These are phyloP conservation scores for Yamadazyma oceani DNA, from an alignment of 1,139 yeast genomes.

Conservation along the genomic window DNA sequence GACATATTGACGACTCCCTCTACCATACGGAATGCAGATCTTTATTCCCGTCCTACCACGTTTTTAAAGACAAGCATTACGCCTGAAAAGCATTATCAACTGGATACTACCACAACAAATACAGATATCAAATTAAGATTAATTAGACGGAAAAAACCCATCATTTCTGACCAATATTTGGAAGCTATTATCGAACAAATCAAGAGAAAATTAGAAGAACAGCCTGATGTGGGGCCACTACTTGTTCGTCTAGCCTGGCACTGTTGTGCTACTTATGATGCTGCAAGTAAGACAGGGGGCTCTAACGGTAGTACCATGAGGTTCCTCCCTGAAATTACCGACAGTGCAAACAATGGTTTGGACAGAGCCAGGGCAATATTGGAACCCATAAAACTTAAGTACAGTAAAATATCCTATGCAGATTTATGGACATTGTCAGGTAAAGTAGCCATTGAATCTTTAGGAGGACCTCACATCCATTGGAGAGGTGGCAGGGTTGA, in stretches of 20 bases:
- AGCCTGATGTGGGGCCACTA: constrained; percentile 67
- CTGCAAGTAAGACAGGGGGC: constrained; percentile 57
- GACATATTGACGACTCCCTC: neutral
- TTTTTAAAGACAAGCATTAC: constrained; percentile 3
- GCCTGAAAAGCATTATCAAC: constrained; percentile 2
- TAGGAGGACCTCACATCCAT: constrained; percentile 59
- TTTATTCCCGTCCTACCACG: constrained; percentile 4
- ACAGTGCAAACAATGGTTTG: constrained; percentile 59
- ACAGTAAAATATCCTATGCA: constrained; percentile 61
- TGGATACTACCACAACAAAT: neutral
- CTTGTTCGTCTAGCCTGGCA: constrained; percentile 71
- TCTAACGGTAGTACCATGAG: constrained; percentile 72
- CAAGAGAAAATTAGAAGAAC: constrained; percentile 37
- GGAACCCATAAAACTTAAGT: constrained; percentile 56
- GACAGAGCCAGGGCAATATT: constrained; percentile 55
- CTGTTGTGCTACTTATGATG: constrained; percentile 65
- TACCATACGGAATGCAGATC: neutral
- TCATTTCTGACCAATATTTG: constrained; percentile 14
- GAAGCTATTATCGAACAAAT: constrained; percentile 17
- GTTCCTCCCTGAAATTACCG: constrained; percentile 46
- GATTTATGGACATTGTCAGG: constrained; percentile 72
- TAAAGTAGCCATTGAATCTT: constrained; percentile 54
- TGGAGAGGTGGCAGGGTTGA: constrained; percentile 69
- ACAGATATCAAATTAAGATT: constrained; percentile 2
- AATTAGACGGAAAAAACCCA: constrained; percentile 1